phyloP scores from a whole-genome alignment of 2,329 filamentous ascomycete species.

The Cytospora leucostoma region DNA sequence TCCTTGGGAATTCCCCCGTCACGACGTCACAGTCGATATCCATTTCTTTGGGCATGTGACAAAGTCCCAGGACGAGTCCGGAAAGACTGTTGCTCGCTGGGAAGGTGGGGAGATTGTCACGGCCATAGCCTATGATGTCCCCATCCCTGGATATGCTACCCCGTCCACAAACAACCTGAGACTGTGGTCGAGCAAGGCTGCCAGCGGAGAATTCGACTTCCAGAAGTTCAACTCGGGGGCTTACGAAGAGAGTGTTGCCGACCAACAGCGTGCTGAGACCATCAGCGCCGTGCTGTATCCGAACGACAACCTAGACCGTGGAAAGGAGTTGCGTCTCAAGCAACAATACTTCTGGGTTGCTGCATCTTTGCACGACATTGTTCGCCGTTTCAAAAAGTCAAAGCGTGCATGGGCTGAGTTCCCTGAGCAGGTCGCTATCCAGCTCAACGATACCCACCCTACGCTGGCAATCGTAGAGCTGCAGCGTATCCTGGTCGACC shows the following conservation, averaged over 20 bases:
- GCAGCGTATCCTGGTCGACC: conserved; percentile 86
- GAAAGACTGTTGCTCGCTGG: conserved; percentile 77
- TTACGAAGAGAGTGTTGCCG: conserved; percentile 96
- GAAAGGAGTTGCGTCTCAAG: conserved; percentile 96
- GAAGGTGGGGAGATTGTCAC: conserved; percentile 91
- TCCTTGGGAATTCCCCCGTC: conserved; percentile 96
- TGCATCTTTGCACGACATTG: conserved; percentile 92
- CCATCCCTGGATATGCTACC: conserved; percentile 87
- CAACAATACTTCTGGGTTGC: conserved; percentile 99
- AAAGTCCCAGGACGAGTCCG: conserved; percentile 73
- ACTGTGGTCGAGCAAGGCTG: conserved; percentile 96
- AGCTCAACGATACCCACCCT: conserved; percentile 97
- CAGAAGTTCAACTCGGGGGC: conserved; percentile 95
- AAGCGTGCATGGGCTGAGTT: conserved; percentile 91
- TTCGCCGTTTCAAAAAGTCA: conserved; percentile 97
- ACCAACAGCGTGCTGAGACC: conserved; percentile 97
- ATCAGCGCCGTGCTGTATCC: conserved; percentile 97
- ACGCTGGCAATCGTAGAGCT: conserved; percentile 95
- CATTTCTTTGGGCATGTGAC: conserved; percentile 91
- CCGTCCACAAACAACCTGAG: conserved; percentile 93
- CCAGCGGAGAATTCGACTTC: conserved; percentile 97
- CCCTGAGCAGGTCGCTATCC: conserved; percentile 91
- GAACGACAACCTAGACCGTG: conserved; percentile 94
- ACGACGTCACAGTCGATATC: conserved; percentile 94
- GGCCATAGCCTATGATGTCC: conserved; percentile 90